Evolutionary conservation across 768 basidiomycete genomes (phyloP).

Genomic region (Amanita inopinata): DNA sequence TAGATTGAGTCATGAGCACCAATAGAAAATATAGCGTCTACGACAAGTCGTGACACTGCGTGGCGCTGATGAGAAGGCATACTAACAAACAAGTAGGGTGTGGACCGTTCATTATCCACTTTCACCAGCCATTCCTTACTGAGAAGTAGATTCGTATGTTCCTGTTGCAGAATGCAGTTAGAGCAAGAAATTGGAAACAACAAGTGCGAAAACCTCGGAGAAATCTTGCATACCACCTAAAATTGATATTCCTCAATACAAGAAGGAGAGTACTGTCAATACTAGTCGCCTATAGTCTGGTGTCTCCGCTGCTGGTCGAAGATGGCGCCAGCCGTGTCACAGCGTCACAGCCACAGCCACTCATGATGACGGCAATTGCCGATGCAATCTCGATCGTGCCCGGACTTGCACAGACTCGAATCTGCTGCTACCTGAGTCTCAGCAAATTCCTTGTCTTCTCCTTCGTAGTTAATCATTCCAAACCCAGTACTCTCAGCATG

Average conservation of each 20-base stretch:
- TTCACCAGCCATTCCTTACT: conserved; percentile 71
- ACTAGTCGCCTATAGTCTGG: too few species aligned
- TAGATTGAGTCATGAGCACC: neutral
- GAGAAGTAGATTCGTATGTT: conserved; percentile 44
- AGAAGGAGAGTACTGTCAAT: neutral
- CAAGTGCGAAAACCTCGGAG: conserved; percentile 28
- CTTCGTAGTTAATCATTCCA: too few species aligned
- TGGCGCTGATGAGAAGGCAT: too few species aligned
- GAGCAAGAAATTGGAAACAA: conserved; percentile 8
- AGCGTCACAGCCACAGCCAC: too few species aligned
- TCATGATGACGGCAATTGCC: conserved; percentile 8
- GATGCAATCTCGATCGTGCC: neutral
- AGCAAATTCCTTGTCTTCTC: too few species aligned
- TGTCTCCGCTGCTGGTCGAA: too few species aligned
- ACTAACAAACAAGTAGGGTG: conserved; percentile 67
- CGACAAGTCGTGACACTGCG: too few species aligned
- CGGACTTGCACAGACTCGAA: neutral
- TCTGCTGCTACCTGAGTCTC: too few species aligned
- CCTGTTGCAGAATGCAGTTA: conserved; percentile 26
- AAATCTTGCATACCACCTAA: conserved; percentile 34
- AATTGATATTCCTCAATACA: neutral
- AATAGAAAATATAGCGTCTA: too few species aligned
- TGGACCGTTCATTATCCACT: conserved; percentile 46
- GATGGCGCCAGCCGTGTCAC: too few species aligned
- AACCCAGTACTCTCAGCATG: conserved; percentile 2